Conservation (phyloP, 768 basidiomycete genomes). For the Russula dissimulans region DNA sequence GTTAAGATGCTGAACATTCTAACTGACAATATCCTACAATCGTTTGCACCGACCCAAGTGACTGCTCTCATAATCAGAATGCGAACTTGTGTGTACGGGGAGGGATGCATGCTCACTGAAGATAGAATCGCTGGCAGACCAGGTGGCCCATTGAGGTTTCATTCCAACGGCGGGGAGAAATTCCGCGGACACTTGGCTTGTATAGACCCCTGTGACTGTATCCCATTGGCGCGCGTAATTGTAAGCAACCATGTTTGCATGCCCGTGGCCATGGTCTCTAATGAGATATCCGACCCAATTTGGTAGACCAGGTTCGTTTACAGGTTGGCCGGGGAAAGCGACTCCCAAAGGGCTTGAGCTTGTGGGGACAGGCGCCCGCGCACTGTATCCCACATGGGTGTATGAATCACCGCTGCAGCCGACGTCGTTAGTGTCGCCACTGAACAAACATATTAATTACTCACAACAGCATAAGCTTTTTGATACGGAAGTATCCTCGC, state of each 20-base stretch:
- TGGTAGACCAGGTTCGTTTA: slow-evolving; percentile 13
- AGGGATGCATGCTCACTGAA: slow-evolving; percentile 33
- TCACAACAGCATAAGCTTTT: slow-evolving; percentile 15
- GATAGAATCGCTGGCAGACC: slow-evolving; percentile 35
- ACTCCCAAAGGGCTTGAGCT: slow-evolving; percentile 15
- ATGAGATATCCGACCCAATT: slow-evolving; percentile 18
- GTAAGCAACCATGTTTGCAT: slow-evolving; percentile 18
- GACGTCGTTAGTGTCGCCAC: not conserved
- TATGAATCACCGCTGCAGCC: slow-evolving; percentile 13
- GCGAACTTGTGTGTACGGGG: not conserved
- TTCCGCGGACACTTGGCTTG: slow-evolving; percentile 6
- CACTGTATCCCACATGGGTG: slow-evolving; percentile 13
- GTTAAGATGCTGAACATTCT: slow-evolving; percentile 4
- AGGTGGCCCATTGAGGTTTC: slow-evolving; percentile 32
- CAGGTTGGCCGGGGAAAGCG: slow-evolving; percentile 10
- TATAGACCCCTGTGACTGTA: slow-evolving; percentile 20
- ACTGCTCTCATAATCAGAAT: slow-evolving; percentile 27
- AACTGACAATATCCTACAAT: slow-evolving; percentile 28
- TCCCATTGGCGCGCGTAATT: slow-evolving; percentile 18
- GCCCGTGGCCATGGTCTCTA: slow-evolving; percentile 13
- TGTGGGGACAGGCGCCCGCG: slow-evolving; percentile 12
- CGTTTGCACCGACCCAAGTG: slow-evolving; percentile 55
- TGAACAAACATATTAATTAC: not conserved
- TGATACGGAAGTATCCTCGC: slow-evolving; percentile 11
- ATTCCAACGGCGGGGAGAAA: slow-evolving; percentile 26